Evolutionary conservation across 345 rosid species (phyloP).

Genomic region (Bruguiera gymnorhiza): DNA sequence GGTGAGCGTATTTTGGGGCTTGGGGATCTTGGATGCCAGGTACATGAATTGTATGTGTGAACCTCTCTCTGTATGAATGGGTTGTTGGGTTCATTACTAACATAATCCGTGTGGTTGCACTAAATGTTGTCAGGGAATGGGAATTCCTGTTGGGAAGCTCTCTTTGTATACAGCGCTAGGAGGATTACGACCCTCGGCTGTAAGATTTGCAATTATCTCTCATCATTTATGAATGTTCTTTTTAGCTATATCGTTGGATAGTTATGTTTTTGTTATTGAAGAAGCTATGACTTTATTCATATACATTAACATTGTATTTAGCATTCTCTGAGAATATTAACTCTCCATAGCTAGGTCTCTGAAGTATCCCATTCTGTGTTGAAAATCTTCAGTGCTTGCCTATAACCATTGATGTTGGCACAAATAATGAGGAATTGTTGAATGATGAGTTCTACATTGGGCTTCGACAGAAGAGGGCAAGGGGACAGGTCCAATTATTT

Average conservation of each 20-base stretch:
- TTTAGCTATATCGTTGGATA: too few relatives aligned
- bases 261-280: too few relatives aligned
- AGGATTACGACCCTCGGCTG: conserved; percentile 35
- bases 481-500: conserved; percentile 20
- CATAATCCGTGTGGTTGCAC: not conserved
- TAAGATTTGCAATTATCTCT: conserved; percentile 9
- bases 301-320: not conserved
- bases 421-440: conserved; percentile 30
- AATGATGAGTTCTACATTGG: conserved; percentile 38
- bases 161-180: conserved; percentile 33
- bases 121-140: conserved; percentile 30
- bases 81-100: not conserved
- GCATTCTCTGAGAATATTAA: not conserved
- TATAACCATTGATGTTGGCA: conserved; percentile 37
- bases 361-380: not conserved
- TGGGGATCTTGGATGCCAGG: conserved; percentile 99
- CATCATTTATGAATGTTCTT: too few relatives aligned
- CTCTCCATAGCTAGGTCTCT: not conserved
- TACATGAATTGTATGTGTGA: conserved; percentile 22
- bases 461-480: conserved; percentile 31
- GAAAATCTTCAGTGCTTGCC: conserved; percentile 28
- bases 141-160: conserved; percentile 37
- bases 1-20: conserved; percentile 96
- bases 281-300: too few relatives aligned
- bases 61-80: not conserved